These are phyloP conservation scores for Botrytis pseudocinerea DNA, from an alignment of 2,329 filamentous ascomycete genomes.

Conservation along the genomic window DNA sequence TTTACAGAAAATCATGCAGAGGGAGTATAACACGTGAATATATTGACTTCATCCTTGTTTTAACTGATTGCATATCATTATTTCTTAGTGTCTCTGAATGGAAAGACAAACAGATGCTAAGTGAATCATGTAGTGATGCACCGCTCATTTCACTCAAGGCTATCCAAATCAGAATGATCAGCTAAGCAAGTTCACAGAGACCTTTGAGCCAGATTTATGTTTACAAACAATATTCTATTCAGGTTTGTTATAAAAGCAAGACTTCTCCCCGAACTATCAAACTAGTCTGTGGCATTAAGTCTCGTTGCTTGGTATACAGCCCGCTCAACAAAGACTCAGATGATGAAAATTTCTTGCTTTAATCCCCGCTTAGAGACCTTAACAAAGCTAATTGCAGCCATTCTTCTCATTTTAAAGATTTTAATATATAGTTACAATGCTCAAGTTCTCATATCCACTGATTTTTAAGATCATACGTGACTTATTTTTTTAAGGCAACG, in stretches of 20 bases:
- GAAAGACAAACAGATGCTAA: neutral
- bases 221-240: neutral
- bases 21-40: neutral
- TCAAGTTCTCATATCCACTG: neutral
- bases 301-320: no score
- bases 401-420: neutral
- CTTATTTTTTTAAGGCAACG: neutral
- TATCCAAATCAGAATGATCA: neutral
- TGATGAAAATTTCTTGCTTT: neutral
- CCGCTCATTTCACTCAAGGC: neutral
- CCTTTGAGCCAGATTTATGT: neutral
- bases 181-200: neutral
- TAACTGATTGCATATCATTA: neutral
- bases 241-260: neutral
- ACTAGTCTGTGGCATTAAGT: neutral
- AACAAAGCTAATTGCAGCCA: neutral
- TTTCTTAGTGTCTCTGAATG: neutral
- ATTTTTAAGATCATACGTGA: neutral
- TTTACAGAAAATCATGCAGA: neutral
- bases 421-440: neutral
- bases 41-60: neutral
- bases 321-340: neutral
- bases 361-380: neutral
- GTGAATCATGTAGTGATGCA: neutral
- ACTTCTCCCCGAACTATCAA: neutral